phyloP scores from a whole-genome alignment of 2,329 filamentous ascomycete genomes.

The Pestalotiopsis sp. region DNA sequence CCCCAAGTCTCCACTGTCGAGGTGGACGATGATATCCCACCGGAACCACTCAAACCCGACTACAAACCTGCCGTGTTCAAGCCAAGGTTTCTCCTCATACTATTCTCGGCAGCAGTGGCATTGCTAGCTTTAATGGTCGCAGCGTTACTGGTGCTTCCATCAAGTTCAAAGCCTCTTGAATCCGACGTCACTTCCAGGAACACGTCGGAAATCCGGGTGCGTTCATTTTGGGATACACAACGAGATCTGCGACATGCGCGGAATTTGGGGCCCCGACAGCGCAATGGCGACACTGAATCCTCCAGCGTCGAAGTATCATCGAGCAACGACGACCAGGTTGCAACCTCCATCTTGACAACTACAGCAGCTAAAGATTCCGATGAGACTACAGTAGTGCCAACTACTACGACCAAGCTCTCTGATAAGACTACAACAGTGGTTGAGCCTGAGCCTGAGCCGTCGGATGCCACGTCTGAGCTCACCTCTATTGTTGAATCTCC shows the following conservation, averaged over 20 bases:
- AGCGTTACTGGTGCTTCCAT: constrained; percentile 4
- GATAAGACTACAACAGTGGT: not conserved
- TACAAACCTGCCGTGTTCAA: constrained; percentile 3
- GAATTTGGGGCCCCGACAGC: not conserved
- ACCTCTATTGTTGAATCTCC: not conserved
- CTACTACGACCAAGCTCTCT: not conserved
- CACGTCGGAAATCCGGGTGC: not conserved
- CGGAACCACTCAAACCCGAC: not conserved
- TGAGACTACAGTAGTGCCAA: not conserved
- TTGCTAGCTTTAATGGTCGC: not conserved
- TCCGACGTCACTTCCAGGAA: not conserved
- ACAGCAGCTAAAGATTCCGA: not conserved
- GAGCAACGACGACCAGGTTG: not conserved
- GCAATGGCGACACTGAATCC: not conserved
- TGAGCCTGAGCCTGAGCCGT: not conserved
- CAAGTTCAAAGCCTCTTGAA: not conserved
- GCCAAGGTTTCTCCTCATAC: not conserved
- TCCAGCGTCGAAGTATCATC: not conserved
- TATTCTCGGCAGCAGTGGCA: not conserved
- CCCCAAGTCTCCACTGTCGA: constrained; percentile 5
- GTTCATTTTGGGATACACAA: not conserved
- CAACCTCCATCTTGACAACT: not conserved
- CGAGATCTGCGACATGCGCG: not conserved
- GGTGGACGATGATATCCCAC: not conserved
- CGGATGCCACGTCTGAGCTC: not conserved